Percentiles rank a stretch among this genome's conserved stretches.
phyloP scores from a whole-genome alignment of 768 basidiomycete species.

The Antrodiella citrinella region DNA sequence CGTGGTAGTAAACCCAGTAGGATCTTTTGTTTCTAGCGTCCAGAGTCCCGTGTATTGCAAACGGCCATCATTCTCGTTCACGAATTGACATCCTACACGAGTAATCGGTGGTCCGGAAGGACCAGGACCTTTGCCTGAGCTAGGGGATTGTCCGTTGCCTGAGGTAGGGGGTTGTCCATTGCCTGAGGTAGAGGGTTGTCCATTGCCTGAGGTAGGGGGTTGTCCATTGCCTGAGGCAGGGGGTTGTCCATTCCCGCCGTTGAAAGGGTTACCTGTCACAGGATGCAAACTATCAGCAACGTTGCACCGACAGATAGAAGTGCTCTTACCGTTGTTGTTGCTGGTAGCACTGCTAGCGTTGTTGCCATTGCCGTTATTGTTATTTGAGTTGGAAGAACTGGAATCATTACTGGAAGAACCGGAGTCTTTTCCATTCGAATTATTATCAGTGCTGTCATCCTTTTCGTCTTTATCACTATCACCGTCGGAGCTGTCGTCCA shows the following conservation, averaged over 20 bases:
- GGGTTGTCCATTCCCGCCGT: not conserved
- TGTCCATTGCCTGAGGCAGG: too few relatives aligned
- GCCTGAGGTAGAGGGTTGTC: too few relatives aligned
- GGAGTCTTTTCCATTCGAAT: not conserved
- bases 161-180: not conserved
- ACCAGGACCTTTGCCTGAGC: too few relatives aligned
- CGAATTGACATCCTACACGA: slow-evolving; percentile 5
- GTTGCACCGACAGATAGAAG: too few relatives aligned
- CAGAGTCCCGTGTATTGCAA: slow-evolving; percentile 11
- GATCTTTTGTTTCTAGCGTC: slow-evolving; percentile 10
- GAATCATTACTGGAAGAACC: not conserved
- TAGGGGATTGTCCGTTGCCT: not conserved
- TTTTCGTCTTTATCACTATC: not conserved
- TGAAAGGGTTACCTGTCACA: not conserved
- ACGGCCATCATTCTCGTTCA: slow-evolving; percentile 12
- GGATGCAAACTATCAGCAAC: too few relatives aligned
- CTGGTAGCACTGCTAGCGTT: slow-evolving; percentile 2
- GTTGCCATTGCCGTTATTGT: not conserved
- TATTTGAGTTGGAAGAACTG: not conserved
- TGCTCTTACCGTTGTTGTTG: slow-evolving; percentile 1
- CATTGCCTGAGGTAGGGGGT: too few relatives aligned
- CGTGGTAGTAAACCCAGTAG: slow-evolving; percentile 5
- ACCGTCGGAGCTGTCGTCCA: too few relatives aligned
- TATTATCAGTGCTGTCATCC: not conserved
- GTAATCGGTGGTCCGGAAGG: not conserved